Base-by-base conservation (phyloP, 768 basidiomycete species). In the Tylopilus felleus region DNA sequence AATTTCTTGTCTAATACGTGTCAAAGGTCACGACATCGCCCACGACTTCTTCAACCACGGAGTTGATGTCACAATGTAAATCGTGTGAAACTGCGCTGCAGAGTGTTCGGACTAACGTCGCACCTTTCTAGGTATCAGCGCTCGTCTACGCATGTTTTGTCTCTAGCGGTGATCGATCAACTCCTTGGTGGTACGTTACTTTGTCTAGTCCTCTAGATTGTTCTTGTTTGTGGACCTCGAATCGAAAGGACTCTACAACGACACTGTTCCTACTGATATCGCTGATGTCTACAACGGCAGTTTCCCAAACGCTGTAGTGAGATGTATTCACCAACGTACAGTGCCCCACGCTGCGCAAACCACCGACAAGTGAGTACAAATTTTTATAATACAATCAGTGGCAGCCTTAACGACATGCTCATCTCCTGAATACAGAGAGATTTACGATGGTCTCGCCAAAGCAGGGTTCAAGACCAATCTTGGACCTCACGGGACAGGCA, bases 391-490 rank as follows among this genome's bases (percentile, higher is more conserved):
- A 14, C 22, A 9, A 25, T 8, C 2, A 17, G n/a, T 5, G 1
- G n/a, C 4, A 28, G 25, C n/a, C 13, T 41, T 2, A 8, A 46
- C 39, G 7, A 6, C 36, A 28, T 47, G 29, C n/a, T 35, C 14
- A 1, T 0, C 43, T n/a, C 23, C 5, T 14, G 5, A 33, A 36
- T 21, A 7, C 38, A 77, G 75, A 63, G 70, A 66, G 4, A 53
- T 72, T 12, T 58, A 73, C 4, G 72, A 77, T 1, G 74, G 72
- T 27, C 66, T 79, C 21, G 56, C 64, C 12, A 67, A 65, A 51
- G 73, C 61, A 13, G 76, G 77, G 1, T 73, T 79, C 63, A 69
- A 69, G 55, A 69, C 69, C 0, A 70, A 72, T 48, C 52, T 69
- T 35, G 77, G 78, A 21, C 29, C 39, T 4, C 60, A 76, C 27